Percentiles rank a stretch among this genome's conserved stretches.
Evolutionary conservation across 345 rosid genomes (phyloP).

Genomic region (Excoecaria cochinchinensis): DNA sequence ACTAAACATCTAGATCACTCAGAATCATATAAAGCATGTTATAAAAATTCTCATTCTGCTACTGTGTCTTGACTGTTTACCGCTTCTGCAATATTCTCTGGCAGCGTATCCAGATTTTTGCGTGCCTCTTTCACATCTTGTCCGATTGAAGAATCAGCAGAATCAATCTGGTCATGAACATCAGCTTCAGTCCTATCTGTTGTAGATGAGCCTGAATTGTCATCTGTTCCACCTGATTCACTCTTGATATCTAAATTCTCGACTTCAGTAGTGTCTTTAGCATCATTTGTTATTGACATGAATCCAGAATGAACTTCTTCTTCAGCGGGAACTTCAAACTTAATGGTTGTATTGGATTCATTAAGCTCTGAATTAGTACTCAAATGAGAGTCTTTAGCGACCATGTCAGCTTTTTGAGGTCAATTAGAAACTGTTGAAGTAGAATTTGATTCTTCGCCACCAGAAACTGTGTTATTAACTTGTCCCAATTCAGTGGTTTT

Average conservation of each 20-base stretch:
- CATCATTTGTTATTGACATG: conserved; percentile 28
- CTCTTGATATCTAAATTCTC: conserved; percentile 18
- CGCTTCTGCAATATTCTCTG: conserved; percentile 41
- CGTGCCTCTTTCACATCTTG: conserved; percentile 49
- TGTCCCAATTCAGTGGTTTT: conserved; percentile 28
- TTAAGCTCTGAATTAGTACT: conserved; percentile 26
- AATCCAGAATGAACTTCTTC: conserved; percentile 36
- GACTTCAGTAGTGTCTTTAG: conserved; percentile 23
- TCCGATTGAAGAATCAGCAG: conserved; percentile 35
- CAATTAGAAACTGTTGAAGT: conserved; percentile 28
- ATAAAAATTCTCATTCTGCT: conserved; percentile 37
- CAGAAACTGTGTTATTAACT: conserved; percentile 18
- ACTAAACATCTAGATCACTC: conserved; percentile 14
- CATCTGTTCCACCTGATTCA: conserved; percentile 37
- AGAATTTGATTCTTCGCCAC: conserved; percentile 24
- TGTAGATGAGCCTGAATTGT: conserved; percentile 27
- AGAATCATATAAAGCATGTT: conserved; percentile 7
- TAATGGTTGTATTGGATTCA: conserved; percentile 20
- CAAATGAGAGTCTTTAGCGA: conserved; percentile 31
- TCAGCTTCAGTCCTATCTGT: conserved; percentile 27
- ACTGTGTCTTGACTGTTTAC: conserved; percentile 37
- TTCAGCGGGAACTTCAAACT: conserved; percentile 38
- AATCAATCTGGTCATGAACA: conserved; percentile 33
- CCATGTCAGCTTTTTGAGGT: conserved; percentile 20
- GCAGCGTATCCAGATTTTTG: conserved; percentile 49